Percentiles rank a stretch among this genome's conserved stretches.
phyloP scores from a whole-genome alignment of 208 protist genomes.

The Sergeia podlipaevii region DNA sequence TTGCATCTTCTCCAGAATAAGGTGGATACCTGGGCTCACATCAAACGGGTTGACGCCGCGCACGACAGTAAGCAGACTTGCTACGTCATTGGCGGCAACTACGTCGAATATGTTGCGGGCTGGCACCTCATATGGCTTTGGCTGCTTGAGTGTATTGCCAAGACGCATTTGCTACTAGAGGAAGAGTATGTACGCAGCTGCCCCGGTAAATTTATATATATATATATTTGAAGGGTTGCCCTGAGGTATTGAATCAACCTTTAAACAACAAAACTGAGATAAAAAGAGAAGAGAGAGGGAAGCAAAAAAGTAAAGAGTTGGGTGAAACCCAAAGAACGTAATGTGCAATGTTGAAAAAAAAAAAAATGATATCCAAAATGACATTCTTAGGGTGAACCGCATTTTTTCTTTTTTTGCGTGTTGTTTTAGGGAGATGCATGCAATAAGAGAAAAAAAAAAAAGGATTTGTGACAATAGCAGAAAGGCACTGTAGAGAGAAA shows the following conservation, averaged over 20 bases:
- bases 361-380: background rate
- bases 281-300: conserved; percentile 1
- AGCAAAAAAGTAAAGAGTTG: conserved; percentile 6
- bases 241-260: conserved; percentile 1
- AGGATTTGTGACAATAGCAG: background rate
- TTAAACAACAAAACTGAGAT: background rate
- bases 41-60: conserved; percentile 58
- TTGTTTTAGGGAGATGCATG: background rate
- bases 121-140: conserved; percentile 15
- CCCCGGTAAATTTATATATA: too few species aligned
- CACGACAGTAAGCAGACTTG: conserved; percentile 36
- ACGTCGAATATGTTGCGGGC: conserved; percentile 41
- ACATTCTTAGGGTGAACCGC: background rate
- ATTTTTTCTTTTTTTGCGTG: background rate
- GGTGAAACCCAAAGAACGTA: conserved; percentile 3
- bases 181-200: background rate
- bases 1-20: conserved; percentile 29
- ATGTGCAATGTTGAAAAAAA: background rate
- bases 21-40: conserved; percentile 50
- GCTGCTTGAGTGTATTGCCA: conserved; percentile 10
- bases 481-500: background rate
- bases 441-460: background rate
- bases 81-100: conserved; percentile 41
- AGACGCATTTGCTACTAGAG: conserved; percentile 1
- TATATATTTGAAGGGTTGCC: too few species aligned